phyloP scores from a whole-genome alignment of 768 basidiomycete genomes.

The Mycena venus region DNA sequence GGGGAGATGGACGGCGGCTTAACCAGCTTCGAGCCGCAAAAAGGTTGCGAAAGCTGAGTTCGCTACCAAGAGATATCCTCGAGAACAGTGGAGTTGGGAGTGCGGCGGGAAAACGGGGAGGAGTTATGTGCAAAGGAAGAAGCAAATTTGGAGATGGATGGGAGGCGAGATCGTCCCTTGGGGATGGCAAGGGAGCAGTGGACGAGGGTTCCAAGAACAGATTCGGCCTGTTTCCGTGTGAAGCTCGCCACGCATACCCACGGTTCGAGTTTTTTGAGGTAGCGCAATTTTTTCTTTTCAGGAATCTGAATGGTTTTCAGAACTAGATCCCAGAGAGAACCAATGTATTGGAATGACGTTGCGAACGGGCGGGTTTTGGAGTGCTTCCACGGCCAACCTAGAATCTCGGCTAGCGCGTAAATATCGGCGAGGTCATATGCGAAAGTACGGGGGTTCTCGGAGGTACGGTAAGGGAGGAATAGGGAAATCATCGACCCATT shows the following conservation, averaged over 20 bases:
- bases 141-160: background rate
- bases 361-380: background rate
- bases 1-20: background rate
- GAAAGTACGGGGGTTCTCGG: background rate
- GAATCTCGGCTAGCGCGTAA: background rate
- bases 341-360: background rate
- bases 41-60: background rate
- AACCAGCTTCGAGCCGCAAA: background rate
- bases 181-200: background rate
- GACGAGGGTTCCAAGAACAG: background rate
- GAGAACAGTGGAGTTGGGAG: background rate
- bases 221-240: background rate
- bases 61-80: background rate
- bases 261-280: background rate
- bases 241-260: background rate
- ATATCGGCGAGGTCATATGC: background rate
- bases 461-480: conserved; percentile 36
- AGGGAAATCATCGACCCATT: conserved; percentile 49
- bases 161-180: background rate
- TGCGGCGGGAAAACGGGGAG: background rate
- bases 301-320: background rate
- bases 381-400: background rate
- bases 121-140: background rate
- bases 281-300: background rate
- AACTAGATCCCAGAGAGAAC: background rate